Conservation (phyloP, 2,329 filamentous ascomycete genomes). For the Xylaria sp. region DNA sequence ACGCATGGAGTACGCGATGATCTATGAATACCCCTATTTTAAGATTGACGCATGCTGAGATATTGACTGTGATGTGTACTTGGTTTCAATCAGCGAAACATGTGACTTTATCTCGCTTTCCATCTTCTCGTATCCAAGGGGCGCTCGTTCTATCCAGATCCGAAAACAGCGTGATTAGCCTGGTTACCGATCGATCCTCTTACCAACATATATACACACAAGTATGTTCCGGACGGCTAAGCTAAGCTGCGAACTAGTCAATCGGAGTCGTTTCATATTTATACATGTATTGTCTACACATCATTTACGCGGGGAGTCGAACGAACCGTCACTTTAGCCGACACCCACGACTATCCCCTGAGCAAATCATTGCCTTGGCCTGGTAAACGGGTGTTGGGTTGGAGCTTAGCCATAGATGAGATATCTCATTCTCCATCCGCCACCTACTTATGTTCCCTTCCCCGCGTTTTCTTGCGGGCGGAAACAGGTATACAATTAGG, state of each 20-base stretch:
- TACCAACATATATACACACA: background rate
- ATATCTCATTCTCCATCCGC: background rate
- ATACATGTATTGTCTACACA: background rate
- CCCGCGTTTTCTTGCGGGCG: background rate
- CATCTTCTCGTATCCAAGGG: background rate
- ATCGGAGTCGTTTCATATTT: slow-evolving; percentile 2
- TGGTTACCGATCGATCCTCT: slow-evolving; percentile 4
- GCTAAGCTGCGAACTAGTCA: slow-evolving; percentile 1
- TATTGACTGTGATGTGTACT: background rate
- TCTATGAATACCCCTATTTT: slow-evolving; percentile 23
- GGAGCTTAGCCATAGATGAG: slow-evolving; percentile 29
- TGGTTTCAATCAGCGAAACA: background rate
- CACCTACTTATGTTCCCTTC: background rate
- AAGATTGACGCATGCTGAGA: background rate
- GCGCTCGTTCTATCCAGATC: background rate
- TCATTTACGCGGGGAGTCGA: slow-evolving; percentile 16
- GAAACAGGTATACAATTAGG: background rate
- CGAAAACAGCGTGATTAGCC: background rate
- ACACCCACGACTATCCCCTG: background rate
- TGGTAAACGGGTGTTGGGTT: slow-evolving; percentile 8
- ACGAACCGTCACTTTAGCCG: slow-evolving; percentile 31
- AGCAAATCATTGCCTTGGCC: slow-evolving; percentile 20
- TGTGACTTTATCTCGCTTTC: background rate
- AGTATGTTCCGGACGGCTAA: slow-evolving; percentile 18
- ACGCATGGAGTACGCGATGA: slow-evolving; percentile 20